These are phyloP conservation scores for Nemania sp. DNA, from an alignment of 2,329 filamentous ascomycete species.

Conservation along the genomic window DNA sequence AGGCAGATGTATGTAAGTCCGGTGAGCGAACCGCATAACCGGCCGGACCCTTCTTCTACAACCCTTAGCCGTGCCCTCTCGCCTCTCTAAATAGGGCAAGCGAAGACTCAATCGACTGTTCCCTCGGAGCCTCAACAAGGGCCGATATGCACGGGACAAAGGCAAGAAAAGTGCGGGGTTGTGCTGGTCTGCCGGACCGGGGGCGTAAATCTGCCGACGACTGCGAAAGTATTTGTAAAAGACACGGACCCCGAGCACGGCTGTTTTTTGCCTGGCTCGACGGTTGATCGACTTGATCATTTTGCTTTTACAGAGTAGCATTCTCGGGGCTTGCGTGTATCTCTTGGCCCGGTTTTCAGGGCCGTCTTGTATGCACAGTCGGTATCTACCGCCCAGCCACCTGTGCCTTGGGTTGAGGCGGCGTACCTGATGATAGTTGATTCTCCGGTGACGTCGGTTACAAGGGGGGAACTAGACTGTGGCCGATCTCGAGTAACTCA, in stretches of 20 bases:
- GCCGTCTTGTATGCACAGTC: neutral
- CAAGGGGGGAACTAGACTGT: neutral
- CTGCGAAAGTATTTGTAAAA: conserved; percentile 35
- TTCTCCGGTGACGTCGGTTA: neutral
- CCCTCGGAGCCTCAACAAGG: conserved; percentile 25
- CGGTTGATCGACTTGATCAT: neutral
- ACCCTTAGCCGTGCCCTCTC: neutral
- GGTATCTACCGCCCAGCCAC: no score
- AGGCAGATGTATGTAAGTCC: neutral
- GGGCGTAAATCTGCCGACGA: conserved; percentile 24
- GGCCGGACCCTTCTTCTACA: neutral
- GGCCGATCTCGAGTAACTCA: neutral
- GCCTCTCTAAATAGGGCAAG: neutral
- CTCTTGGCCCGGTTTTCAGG: neutral
- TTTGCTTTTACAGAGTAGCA: neutral
- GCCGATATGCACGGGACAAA: conserved; percentile 8
- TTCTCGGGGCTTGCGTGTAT: neutral
- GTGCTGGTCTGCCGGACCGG: conserved; percentile 9
- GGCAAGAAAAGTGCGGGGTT: neutral
- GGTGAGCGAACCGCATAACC: neutral
- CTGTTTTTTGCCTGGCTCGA: neutral
- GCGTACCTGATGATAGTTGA: no score
- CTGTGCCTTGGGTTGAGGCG: no score
- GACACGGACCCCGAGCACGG: conserved; percentile 10
- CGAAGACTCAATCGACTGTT: neutral